A percentile compares a stretch with the other conserved stretches of the same genome.
phyloP scores from a whole-genome alignment of 768 basidiomycete genomes.

The Lactarius vividus region DNA sequence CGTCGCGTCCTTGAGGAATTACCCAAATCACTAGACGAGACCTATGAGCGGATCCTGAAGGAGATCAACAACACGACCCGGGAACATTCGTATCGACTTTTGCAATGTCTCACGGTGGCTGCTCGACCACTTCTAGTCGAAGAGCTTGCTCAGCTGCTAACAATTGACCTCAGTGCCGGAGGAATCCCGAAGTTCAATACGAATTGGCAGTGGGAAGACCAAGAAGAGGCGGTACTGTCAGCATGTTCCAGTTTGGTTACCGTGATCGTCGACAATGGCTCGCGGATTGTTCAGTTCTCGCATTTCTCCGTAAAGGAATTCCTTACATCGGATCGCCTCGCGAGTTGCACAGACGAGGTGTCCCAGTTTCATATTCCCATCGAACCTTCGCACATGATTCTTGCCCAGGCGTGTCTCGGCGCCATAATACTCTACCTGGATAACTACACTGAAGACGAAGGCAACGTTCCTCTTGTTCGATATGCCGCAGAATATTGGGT shows the following conservation, averaged over 20 bases:
- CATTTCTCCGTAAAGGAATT: too few relatives aligned
- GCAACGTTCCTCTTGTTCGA: background rate
- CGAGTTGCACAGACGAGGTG: background rate
- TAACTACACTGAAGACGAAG: too few relatives aligned
- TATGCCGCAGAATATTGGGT: background rate
- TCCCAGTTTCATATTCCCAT: background rate
- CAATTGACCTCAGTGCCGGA: background rate
- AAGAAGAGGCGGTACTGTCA: background rate
- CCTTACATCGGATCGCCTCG: background rate
- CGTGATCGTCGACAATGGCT: background rate
- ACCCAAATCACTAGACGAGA: constrained; percentile 3
- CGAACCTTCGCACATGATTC: background rate
- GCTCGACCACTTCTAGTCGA: background rate
- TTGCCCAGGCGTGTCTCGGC: background rate
- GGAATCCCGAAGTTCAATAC: background rate
- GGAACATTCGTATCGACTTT: background rate
- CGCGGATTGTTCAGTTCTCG: too few relatives aligned
- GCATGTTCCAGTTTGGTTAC: background rate
- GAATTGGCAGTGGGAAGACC: background rate
- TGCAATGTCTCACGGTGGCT: background rate
- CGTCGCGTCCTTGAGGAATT: background rate
- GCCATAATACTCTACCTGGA: background rate
- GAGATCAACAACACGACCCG: background rate
- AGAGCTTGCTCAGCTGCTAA: background rate
- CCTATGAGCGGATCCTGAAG: background rate